phyloP scores from a whole-genome alignment of 2,329 filamentous ascomycete genomes.

The Canariomyces notabilis region DNA sequence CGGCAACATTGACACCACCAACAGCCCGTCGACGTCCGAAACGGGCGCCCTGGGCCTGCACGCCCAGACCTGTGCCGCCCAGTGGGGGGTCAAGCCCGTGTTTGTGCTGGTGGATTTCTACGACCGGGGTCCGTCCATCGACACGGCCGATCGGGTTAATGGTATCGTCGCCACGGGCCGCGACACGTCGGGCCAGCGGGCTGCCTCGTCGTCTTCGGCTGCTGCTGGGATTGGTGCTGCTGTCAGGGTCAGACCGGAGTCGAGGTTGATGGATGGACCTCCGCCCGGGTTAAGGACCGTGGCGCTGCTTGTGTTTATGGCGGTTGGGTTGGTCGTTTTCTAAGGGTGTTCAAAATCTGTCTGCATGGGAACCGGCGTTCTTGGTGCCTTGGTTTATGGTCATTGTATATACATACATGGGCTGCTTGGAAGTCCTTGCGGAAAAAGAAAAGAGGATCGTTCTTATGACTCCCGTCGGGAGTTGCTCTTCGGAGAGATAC shows the following conservation, averaged over 20 bases:
- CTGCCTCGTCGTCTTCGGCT: slow-evolving; percentile 9
- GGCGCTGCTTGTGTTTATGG: slow-evolving; percentile 41
- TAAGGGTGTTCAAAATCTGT: slow-evolving; percentile 18
- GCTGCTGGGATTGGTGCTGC: slow-evolving; percentile 19
- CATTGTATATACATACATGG: no score
- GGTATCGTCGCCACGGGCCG: slow-evolving; percentile 31
- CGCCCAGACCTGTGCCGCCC: slow-evolving; percentile 46
- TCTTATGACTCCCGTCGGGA: no score
- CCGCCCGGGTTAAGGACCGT: slow-evolving; percentile 13
- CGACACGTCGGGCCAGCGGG: slow-evolving; percentile 30
- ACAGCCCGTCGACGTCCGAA: slow-evolving; percentile 51
- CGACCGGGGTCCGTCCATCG: slow-evolving; percentile 64
- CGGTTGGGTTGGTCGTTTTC: slow-evolving; percentile 36
- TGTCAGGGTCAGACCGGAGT: slow-evolving; percentile 19
- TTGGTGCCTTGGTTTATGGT: no score
- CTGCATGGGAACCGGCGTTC: no score
- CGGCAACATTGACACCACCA: slow-evolving; percentile 58
- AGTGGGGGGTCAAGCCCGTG: slow-evolving; percentile 61
- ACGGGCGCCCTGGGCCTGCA: slow-evolving; percentile 52
- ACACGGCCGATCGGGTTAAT: slow-evolving; percentile 65
- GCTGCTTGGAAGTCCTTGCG: no score
- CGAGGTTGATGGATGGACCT: slow-evolving; percentile 17
- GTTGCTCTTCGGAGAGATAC: no score
- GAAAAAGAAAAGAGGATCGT: no score
- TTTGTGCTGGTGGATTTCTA: slow-evolving; percentile 80